Evolutionary conservation across 1,284 basidiomycete genomes (phyloP).

Genomic region (Cutaneotrichosporon daszewskae): DNA sequence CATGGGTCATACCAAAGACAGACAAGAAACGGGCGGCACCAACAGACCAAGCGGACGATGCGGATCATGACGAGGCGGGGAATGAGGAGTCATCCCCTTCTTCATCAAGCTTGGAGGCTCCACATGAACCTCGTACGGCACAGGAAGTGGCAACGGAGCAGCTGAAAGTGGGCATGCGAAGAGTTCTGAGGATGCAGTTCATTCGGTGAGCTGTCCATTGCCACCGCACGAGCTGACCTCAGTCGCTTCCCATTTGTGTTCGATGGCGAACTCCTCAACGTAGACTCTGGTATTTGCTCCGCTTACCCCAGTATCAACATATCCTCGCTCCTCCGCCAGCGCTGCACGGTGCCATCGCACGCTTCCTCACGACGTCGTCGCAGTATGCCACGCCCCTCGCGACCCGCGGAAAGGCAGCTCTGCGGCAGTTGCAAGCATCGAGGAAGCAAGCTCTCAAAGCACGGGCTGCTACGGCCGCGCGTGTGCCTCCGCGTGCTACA

Average conservation of each 20-base stretch:
- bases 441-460: too few species aligned
- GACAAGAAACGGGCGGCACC: too few species aligned
- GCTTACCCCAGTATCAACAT: conserved; percentile 11
- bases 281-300: neutral
- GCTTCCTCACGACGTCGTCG: conserved; percentile 14
- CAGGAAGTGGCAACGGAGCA: neutral
- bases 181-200: conserved; percentile 17
- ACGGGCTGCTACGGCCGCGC: too few species aligned
- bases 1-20: too few species aligned
- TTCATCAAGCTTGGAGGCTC: too few species aligned
- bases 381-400: conserved; percentile 6
- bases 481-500: too few species aligned
- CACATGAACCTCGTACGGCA: too few species aligned
- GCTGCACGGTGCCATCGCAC: conserved; percentile 11
- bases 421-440: too few species aligned
- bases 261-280: conserved; percentile 6
- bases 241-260: conserved; percentile 32
- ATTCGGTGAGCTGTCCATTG: conserved; percentile 13
- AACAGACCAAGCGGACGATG: neutral
- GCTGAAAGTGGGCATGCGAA: conserved; percentile 9
- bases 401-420: too few species aligned
- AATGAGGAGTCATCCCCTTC: too few species aligned
- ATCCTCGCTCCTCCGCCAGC: conserved; percentile 4
- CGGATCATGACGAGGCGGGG: neutral
- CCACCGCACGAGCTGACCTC: conserved; percentile 1